Conservation (phyloP, 1,139 yeast species). For the Saccharomyces hybrid region DNA sequence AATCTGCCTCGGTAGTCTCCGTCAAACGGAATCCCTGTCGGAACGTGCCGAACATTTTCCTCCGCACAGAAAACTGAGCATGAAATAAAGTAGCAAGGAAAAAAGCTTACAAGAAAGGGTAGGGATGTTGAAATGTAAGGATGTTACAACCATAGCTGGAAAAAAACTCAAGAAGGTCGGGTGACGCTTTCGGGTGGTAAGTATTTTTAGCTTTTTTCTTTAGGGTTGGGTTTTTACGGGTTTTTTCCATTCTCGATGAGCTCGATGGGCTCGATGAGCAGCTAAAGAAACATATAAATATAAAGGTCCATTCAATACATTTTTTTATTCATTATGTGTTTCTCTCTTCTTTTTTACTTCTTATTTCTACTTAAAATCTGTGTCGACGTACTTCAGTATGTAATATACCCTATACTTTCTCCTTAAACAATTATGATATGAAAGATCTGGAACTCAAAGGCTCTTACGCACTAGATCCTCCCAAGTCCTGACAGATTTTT, state of each 20-base stretch:
- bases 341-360: conserved; percentile 8
- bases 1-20: no score
- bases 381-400: conserved; percentile 77
- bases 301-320: neutral
- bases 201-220: neutral
- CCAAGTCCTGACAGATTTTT: neutral
- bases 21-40: no score
- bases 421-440: neutral
- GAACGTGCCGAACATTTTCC: no score
- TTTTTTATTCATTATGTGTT: conserved; percentile 1
- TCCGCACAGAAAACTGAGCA: no score
- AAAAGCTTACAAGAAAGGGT: neutral
- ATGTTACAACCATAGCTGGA: neutral
- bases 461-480: neutral
- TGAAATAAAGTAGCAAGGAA: no score
- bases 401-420: conserved; percentile 19
- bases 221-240: neutral
- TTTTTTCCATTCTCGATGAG: neutral
- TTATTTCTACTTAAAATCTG: conserved; percentile 37
- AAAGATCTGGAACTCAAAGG: neutral
- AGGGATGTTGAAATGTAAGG: neutral
- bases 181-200: neutral
- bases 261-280: neutral
- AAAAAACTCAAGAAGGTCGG: neutral
- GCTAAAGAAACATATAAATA: neutral